Evolutionary conservation across 371 early-diverging fungal genomes (phyloP).

Genomic region (Fennellomyces sp.): DNA sequence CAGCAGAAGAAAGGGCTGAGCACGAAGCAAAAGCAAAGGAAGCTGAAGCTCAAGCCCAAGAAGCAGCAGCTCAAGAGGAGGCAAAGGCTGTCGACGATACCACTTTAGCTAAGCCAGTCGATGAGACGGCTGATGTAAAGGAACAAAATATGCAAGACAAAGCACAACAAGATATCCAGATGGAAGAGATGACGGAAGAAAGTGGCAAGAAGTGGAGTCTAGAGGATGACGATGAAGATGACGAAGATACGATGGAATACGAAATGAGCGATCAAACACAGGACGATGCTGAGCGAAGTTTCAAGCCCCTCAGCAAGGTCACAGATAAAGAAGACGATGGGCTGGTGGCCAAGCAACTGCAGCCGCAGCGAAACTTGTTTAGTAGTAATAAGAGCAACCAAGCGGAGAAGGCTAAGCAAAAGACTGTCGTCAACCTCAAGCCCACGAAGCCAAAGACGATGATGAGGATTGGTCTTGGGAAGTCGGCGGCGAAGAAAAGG

Average conservation of each 20-base stretch:
- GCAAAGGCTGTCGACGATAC: too few species aligned
- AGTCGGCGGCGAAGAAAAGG: conserved; percentile 18
- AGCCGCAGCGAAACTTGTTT: conserved; percentile 4
- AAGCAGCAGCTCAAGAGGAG: neutral
- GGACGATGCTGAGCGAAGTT: conserved; percentile 27
- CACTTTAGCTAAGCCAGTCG: too few species aligned
- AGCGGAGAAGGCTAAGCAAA: neutral
- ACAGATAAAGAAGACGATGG: conserved; percentile 22
- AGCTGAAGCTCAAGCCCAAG: conserved; percentile 12
- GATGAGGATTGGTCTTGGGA: conserved; percentile 48
- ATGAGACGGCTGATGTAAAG: conserved; percentile 16
- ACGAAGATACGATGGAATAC: conserved; percentile 19
- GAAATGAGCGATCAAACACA: conserved; percentile 11
- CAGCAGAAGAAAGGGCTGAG: conserved; percentile 17
- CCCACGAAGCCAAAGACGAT: conserved; percentile 32
- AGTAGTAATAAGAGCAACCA: neutral
- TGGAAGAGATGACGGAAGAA: conserved; percentile 16
- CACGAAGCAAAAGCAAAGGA: conserved; percentile 8
- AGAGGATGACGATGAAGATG: conserved; percentile 30
- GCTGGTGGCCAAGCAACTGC: conserved; percentile 6
- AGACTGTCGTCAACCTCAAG: conserved; percentile 3
- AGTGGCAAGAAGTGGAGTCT: conserved; percentile 30
- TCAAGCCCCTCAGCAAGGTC: conserved; percentile 28
- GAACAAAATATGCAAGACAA: conserved; percentile 43
- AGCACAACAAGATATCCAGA: conserved; percentile 41